Conservation (phyloP, 306 rosid species). For the Dalbergia cultrata region DNA sequence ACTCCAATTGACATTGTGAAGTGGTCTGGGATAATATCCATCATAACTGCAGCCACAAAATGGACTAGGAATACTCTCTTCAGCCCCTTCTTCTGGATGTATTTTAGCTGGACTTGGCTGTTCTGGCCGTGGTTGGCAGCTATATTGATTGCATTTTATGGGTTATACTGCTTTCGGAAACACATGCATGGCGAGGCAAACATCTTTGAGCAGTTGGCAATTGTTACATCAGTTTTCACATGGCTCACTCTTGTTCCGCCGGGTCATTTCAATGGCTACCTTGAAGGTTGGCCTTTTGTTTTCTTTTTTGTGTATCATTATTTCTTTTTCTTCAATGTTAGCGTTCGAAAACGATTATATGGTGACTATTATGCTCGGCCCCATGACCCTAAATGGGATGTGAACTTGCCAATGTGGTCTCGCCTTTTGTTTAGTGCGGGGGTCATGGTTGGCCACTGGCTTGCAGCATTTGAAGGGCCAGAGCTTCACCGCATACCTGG, state of each 20-base stretch:
- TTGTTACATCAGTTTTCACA: slow-evolving; percentile 83
- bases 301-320: slow-evolving; percentile 91
- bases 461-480: slow-evolving; percentile 96
- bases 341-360: slow-evolving; percentile 78
- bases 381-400: slow-evolving; percentile 92
- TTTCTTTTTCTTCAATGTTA: slow-evolving; percentile 94
- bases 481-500: slow-evolving; percentile 81
- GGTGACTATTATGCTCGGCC: slow-evolving; percentile 82
- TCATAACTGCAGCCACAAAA: slow-evolving; percentile 70
- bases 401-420: slow-evolving; percentile 64
- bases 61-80: slow-evolving; percentile 67
- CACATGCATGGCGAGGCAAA: slow-evolving; percentile 73
- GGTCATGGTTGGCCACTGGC: slow-evolving; percentile 82
- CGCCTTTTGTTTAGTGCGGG: slow-evolving; percentile 76
- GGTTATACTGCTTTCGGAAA: slow-evolving; percentile 72
- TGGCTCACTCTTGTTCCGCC: slow-evolving; percentile 97
- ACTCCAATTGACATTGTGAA: slow-evolving; percentile 82
- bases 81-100: slow-evolving; percentile 97
- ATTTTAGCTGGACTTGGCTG: slow-evolving; percentile 95
- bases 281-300: slow-evolving; percentile 94
- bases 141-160: slow-evolving; percentile 62
- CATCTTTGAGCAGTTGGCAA: slow-evolving; percentile 77
- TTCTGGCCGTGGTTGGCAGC: slow-evolving; percentile 95
- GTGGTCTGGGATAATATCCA: slow-evolving; percentile 71
- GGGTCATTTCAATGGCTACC: slow-evolving; percentile 89